Base-by-base conservation (phyloP, 2,329 filamentous ascomycete species). In the Botrytis byssoidea region DNA sequence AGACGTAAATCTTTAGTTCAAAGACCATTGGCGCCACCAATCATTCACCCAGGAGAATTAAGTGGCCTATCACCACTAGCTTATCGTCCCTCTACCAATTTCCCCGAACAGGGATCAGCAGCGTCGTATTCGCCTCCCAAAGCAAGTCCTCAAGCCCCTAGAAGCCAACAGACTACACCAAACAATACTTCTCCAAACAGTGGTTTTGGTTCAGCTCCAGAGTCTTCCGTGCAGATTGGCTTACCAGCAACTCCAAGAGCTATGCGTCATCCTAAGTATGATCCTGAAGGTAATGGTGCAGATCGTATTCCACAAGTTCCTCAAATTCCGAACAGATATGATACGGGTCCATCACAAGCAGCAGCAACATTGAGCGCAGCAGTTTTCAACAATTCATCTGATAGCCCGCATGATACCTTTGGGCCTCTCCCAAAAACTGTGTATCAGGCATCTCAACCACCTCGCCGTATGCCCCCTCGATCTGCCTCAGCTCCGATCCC, bases 211-310 rank as follows among this genome's bases (percentile, higher is more conserved):
- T 86, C 86, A 75, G 81, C 74, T 82, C 82, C 48, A 77, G 69
- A 67, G 3, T 86, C 86, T 1, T 85, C 87, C n/a, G 64, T 75
- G 1, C 86, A 88, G 9, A 87, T 95, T 70, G 95, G 94, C 0
- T 87, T 97, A n/a, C 94, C 95, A 22, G 93, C 94, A 3, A 98
- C 95, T 0, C 95, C 95, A 44, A 91, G 93, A 83, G 94, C 94
- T 1, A 97, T 98, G 94, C 89, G 92, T 32, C 90, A 97, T 80
- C 88, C 89, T 1, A 90, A 93, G 61, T 90, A 95, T 77, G 88
- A 89, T 77, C 83, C 86, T 3, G 87, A 90, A 74, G 84, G 86
- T 60, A 84, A 83, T 44, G 84, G 86, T 73, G 85, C 89, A 44
- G 89, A 90, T 0, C 85, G 87, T n/a, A 83, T 89, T 5, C 88